These are phyloP conservation scores for Phytophthora sansomeana DNA, from an alignment of 352 stramenopile genomes.

Conservation along the genomic window DNA sequence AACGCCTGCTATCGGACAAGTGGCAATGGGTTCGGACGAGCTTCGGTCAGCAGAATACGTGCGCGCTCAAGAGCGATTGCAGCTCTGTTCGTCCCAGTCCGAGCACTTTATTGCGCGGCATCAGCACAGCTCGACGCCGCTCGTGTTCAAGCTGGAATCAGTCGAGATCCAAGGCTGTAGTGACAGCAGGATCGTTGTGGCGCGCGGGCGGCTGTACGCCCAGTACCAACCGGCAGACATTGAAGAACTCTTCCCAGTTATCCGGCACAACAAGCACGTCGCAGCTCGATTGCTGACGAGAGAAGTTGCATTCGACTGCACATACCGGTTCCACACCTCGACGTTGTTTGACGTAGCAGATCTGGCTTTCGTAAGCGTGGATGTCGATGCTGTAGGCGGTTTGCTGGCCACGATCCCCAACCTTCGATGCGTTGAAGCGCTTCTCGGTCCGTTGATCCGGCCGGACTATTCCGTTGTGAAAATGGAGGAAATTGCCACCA, in stretches of 20 bases:
- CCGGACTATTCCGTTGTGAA: constrained; percentile 11
- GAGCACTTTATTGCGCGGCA: constrained; percentile 34
- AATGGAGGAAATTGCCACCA: constrained; percentile 5
- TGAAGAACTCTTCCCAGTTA: constrained; percentile 28
- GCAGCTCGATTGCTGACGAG: constrained; percentile 28
- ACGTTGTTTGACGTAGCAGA: constrained; percentile 14
- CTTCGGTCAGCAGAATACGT: constrained; percentile 24
- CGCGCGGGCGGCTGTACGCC: constrained; percentile 21
- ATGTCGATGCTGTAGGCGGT: constrained; percentile 32
- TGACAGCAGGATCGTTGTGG: constrained; percentile 35
- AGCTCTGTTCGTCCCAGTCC: constrained; percentile 29
- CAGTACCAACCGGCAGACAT: constrained; percentile 24
- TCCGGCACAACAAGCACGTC: constrained; percentile 32
- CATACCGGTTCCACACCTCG: constrained; percentile 40
- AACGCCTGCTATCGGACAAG: neutral
- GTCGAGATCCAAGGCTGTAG: constrained; percentile 32
- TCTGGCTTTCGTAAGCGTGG: constrained; percentile 37
- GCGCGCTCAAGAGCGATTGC: neutral
- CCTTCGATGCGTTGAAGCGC: constrained; percentile 32
- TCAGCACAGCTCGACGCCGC: constrained; percentile 21
- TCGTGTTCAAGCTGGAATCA: constrained; percentile 35
- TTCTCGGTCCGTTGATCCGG: constrained; percentile 22
- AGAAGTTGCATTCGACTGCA: constrained; percentile 37
- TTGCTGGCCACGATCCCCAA: constrained; percentile 26
- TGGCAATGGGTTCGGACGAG: constrained; percentile 12